These are phyloP conservation scores for Boletus sp. DNA, from an alignment of 768 basidiomycete genomes.

Conservation along the genomic window DNA sequence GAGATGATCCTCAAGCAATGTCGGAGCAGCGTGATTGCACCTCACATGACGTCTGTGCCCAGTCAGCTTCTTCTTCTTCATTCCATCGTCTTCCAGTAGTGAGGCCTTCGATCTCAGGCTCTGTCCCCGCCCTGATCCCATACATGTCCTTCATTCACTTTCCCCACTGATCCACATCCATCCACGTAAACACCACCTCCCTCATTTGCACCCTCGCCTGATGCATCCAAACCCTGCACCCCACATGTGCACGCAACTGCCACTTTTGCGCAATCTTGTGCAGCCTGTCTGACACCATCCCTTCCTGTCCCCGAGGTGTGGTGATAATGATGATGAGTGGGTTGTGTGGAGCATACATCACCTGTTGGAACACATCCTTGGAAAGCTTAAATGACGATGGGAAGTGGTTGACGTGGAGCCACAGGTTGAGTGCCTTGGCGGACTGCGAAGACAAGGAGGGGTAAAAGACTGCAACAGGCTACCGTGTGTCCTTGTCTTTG, in stretches of 20 bases:
- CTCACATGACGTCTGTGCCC: too few species aligned
- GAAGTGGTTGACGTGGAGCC: constrained; percentile 71
- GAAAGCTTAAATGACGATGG: constrained; percentile 74
- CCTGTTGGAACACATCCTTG: constrained; percentile 73
- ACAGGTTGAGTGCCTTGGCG: constrained; percentile 36
- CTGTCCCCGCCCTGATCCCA: too few species aligned
- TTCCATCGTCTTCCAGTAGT: too few species aligned
- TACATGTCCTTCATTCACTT: too few species aligned
- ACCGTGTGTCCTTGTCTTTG: constrained; percentile 53
- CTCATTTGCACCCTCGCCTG: too few species aligned
- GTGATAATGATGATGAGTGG: constrained; percentile 81
- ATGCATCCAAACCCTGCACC: neutral
- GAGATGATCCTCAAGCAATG: too few species aligned
- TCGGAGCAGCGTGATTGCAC: too few species aligned
- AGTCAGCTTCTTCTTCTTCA: too few species aligned
- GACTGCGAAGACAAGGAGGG: constrained; percentile 6
- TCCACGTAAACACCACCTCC: too few species aligned
- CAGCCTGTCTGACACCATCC: constrained; percentile 46
- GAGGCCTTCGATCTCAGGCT: too few species aligned
- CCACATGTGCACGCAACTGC: constrained; percentile 36
- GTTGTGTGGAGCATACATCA: constrained; percentile 77
- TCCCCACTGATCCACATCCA: too few species aligned
- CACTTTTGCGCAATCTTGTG: constrained; percentile 57
- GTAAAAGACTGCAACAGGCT: constrained; percentile 45
- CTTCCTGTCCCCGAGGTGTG: constrained; percentile 36